phyloP scores from a whole-genome alignment of 257 asterid species.

The Nicotiana benthamiana region DNA sequence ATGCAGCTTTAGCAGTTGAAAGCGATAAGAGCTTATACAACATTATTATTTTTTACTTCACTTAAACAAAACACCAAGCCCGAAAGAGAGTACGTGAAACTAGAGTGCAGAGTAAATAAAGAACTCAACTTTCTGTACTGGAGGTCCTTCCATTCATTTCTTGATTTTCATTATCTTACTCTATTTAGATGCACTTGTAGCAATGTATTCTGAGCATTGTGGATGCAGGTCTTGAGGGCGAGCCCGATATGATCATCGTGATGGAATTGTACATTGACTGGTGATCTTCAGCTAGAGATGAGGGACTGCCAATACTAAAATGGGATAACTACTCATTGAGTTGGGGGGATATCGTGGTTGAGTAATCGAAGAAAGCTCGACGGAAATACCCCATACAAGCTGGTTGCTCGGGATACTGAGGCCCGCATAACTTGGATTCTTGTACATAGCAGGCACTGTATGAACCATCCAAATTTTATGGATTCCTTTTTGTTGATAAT shows the following conservation, averaged over 20 bases:
- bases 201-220: background rate
- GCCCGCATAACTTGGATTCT: background rate
- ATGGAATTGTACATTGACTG: background rate
- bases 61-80: background rate
- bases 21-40: background rate
- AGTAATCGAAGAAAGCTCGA: conserved; percentile 3
- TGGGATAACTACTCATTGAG: background rate
- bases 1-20: background rate
- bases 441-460: conserved; percentile 3
- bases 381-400: background rate
- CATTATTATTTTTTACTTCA: background rate
- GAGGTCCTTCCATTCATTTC: background rate
- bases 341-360: background rate
- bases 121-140: background rate
- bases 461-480: background rate
- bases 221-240: conserved; percentile 72
- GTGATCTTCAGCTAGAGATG: background rate
- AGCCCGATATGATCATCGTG: conserved; percentile 51
- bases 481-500: background rate
- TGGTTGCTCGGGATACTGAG: background rate
- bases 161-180: background rate
- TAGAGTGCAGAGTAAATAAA: background rate
- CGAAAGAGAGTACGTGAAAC: background rate
- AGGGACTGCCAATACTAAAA: conserved; percentile 2
- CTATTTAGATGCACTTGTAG: background rate